Evolutionary conservation across 768 basidiomycete species (phyloP).

Genomic region (Omphalotus guepiniiformis): DNA sequence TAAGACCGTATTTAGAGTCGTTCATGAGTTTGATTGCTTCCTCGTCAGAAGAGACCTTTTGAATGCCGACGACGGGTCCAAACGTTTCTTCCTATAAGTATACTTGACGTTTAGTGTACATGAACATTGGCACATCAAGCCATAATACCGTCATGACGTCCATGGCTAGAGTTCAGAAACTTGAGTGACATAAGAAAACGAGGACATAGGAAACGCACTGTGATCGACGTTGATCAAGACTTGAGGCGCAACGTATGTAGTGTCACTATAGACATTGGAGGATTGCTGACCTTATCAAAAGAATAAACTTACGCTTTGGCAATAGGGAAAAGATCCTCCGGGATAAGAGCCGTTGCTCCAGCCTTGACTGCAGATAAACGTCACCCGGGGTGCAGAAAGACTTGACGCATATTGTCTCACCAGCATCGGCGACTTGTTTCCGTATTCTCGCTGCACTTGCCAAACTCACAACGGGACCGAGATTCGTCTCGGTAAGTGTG

Average conservation of each 20-base stretch:
- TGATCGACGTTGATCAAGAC: conserved; percentile 89
- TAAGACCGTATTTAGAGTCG: conserved; percentile 92
- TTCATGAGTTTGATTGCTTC: conserved; percentile 93
- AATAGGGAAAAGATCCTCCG: conserved; percentile 58
- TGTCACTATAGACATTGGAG: conserved; percentile 49
- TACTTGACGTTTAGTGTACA: not conserved
- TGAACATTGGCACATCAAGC: not conserved
- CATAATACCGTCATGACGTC: conserved; percentile 77
- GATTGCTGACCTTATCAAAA: conserved; percentile 1
- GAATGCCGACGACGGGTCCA: conserved; percentile 90
- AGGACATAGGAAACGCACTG: conserved; percentile 43
- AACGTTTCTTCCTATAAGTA: conserved; percentile 74
- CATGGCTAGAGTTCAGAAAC: conserved; percentile 54
- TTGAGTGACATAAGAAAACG: not conserved
- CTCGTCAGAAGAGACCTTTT: conserved; percentile 82
- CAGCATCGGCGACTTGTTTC: conserved; percentile 82
- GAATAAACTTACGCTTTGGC: conserved; percentile 56
- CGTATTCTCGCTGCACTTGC: conserved; percentile 82
- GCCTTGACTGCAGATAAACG: conserved; percentile 52
- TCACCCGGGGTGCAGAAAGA: too few relatives aligned
- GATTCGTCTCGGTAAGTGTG: conserved; percentile 60
- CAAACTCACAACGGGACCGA: conserved; percentile 91
- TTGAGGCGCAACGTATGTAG: conserved; percentile 87
- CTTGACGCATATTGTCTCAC: too few relatives aligned
- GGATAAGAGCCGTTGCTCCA: conserved; percentile 76